Base-by-base conservation (phyloP, 1,284 basidiomycete genomes). In the Ceratobasidium sp. region DNA sequence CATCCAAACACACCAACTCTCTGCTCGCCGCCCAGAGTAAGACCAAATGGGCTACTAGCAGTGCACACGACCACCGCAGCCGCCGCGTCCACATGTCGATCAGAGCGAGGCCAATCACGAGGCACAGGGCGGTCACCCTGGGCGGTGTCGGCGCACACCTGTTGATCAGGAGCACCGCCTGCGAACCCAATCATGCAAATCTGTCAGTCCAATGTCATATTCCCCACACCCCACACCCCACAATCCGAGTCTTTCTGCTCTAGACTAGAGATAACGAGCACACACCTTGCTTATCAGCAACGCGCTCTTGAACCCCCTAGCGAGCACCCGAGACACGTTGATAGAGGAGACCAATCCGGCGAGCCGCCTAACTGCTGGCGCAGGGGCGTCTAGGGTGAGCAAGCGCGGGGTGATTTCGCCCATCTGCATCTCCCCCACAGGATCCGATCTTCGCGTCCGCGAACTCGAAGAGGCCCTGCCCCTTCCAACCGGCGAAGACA, bases 111-210 rank as follows among this genome's bases (percentile, higher is more conserved):
- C 68, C 68, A 31, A 71, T 71, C 54, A 71, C 68, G 43, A 71
- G 54, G 54, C 68, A 59, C 29, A 71, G 41, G 11, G 68, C 68
- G n/a, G 41, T 24, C 22, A 71, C 54, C 43, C 48, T 71, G 24
- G 68, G 68, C 19, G 68, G 39, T 58, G 68, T 59, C 34, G 68
- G 68, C 48, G 54, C 54, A 48, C 68, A 71, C 27, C 43, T 54
- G 51, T 71, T 59, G 27, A 71, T 71, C 13, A 71, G 68, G 27
- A 71, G 68, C 9, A 71, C 54, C 19, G 68, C 59, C 68, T 71
- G 24, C 27, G 7, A 68, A 51, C 37, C 49, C 39, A 34, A 56
- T 56, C 41, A 71, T 43, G 29, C 48, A 27, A 41, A 59, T 71
- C 34, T n/a, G 39, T 69, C 24, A 41, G 53, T 27, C 31, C 31